Evolutionary conservation across 768 basidiomycete species (phyloP).

Genomic region (Macrolepiota dolichaula): DNA sequence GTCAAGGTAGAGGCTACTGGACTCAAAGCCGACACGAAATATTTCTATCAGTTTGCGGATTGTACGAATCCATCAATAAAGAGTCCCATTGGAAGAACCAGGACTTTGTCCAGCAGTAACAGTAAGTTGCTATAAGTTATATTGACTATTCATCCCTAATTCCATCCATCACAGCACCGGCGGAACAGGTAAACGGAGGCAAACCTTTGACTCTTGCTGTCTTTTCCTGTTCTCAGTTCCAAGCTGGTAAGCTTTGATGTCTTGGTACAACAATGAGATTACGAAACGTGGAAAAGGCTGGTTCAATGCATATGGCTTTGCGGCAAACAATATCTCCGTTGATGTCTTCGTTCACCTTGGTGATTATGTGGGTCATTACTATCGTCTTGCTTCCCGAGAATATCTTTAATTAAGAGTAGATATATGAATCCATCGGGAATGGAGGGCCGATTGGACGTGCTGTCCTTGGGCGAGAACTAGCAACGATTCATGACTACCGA

Average conservation of each 20-base stretch:
- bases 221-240: constrained; percentile 56
- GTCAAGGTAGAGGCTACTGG: constrained; percentile 56
- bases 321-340: constrained; percentile 46
- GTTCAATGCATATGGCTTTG: constrained; percentile 60
- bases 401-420: constrained; percentile 24
- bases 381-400: neutral
- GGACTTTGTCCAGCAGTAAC: constrained; percentile 44
- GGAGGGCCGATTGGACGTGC: constrained; percentile 15
- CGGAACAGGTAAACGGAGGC: constrained; percentile 44
- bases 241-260: constrained; percentile 31
- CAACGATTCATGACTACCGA: constrained; percentile 54
- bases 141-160: neutral
- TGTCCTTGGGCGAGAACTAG: constrained; percentile 50
- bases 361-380: constrained; percentile 41
- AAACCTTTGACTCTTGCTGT: constrained; percentile 49
- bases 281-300: constrained; percentile 30
- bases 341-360: constrained; percentile 57
- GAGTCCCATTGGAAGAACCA: constrained; percentile 46
- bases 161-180: constrained; percentile 32
- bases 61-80: constrained; percentile 41
- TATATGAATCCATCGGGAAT: constrained; percentile 43
- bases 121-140: constrained; percentile 28
- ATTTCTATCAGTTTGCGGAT: constrained; percentile 56
- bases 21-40: constrained; percentile 47
- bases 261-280: neutral